A percentile compares a stretch with the other conserved stretches of the same genome.
Conservation (phyloP, 352 stramenopile species). For the Phytophthora sojae region DNA sequence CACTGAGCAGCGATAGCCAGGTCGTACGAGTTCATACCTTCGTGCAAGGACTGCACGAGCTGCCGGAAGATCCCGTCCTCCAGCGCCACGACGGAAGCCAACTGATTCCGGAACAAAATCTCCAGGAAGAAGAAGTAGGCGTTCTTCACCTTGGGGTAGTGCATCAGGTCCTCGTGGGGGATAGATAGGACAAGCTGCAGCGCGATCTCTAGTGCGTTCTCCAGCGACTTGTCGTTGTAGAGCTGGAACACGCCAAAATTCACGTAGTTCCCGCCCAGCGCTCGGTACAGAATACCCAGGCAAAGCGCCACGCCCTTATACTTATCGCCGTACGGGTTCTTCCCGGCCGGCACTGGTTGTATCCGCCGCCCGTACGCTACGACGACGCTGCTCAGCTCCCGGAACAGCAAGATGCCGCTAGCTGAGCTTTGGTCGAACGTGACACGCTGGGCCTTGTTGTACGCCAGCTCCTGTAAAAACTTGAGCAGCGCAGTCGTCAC, state of each 20-base stretch:
- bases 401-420: constrained; percentile 98
- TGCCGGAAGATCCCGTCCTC: constrained; percentile 96
- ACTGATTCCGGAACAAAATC: constrained; percentile 98
- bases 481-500: constrained; percentile 97
- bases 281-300: constrained; percentile 91
- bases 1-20: constrained; percentile 94
- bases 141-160: constrained; percentile 98
- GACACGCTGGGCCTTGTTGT: constrained; percentile 97
- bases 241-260: constrained; percentile 99
- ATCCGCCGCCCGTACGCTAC: constrained; percentile 95
- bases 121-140: constrained; percentile 98
- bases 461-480: constrained; percentile 96
- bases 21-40: constrained; percentile 92
- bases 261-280: constrained; percentile 96
- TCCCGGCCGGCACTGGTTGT: constrained; percentile 80
- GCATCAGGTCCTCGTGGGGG: constrained; percentile 96
- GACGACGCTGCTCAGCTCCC: constrained; percentile 95
- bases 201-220: constrained; percentile 95
- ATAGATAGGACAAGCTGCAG: constrained; percentile 96
- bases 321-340: constrained; percentile 95
- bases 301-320: constrained; percentile 98
- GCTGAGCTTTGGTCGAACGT: constrained; percentile 98
- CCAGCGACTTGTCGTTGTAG: constrained; percentile 96
- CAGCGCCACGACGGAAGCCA: constrained; percentile 93
- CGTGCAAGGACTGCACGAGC: constrained; percentile 94